Percentiles rank a stretch among this genome's conserved stretches.
phyloP scores from a whole-genome alignment of 2,329 filamentous ascomycete species.

The Neonectria neomacrospora region DNA sequence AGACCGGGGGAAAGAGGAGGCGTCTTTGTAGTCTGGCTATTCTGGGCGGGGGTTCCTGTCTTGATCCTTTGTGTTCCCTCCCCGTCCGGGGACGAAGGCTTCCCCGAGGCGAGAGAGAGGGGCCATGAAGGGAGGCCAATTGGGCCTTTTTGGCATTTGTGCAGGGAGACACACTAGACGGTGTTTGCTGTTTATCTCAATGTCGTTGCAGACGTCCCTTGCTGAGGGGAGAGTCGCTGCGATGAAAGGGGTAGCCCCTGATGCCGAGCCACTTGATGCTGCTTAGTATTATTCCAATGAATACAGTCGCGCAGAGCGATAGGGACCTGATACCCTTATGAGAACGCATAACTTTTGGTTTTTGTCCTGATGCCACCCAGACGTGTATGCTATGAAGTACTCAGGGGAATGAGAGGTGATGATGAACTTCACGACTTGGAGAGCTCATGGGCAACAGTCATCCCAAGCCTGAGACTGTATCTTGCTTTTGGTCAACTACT shows the following conservation, averaged over 20 bases:
- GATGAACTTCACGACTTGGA: not conserved
- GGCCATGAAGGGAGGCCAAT: constrained; percentile 3
- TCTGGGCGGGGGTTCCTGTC: constrained; percentile 6
- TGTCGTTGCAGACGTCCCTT: constrained; percentile 6
- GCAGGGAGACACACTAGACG: constrained; percentile 19
- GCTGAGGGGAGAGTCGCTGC: not conserved
- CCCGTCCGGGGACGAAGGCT: constrained; percentile 2
- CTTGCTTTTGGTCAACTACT: not conserved
- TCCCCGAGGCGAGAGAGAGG: constrained; percentile 14
- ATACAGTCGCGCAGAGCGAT: constrained; percentile 15
- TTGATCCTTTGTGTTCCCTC: constrained; percentile 10
- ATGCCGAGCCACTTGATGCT: constrained; percentile 11
- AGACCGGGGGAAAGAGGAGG: constrained; percentile 18
- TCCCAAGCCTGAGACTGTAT: not conserved
- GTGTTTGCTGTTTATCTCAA: constrained; percentile 22
- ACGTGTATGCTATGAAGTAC: not conserved
- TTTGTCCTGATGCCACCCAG: not conserved
- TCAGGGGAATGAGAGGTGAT: not conserved
- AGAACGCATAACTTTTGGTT: not conserved
- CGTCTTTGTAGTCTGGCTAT: constrained; percentile 27
- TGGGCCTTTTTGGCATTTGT: constrained; percentile 18
- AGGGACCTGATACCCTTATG: constrained; percentile 17
- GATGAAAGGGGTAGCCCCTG: constrained; percentile 6
- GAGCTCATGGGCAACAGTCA: not conserved
- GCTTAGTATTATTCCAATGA: constrained; percentile 10